Conservation (phyloP, 345 rosid genomes). For the Hibiscus mutabilis region DNA sequence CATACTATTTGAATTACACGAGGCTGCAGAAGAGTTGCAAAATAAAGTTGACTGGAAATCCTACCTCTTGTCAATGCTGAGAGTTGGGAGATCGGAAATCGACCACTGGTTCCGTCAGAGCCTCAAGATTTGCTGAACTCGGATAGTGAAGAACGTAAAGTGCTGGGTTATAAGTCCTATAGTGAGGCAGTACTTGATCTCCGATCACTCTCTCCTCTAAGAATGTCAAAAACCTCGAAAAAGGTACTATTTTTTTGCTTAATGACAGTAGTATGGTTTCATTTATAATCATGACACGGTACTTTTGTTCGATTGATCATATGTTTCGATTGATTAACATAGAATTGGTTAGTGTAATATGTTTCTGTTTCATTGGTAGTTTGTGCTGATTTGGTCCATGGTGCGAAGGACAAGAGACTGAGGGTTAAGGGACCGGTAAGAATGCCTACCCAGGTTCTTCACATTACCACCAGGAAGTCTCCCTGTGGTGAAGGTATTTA, state of each 20-base stretch:
- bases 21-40: slow-evolving; percentile 81
- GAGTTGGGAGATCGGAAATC: slow-evolving; percentile 77
- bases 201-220: slow-evolving; percentile 66
- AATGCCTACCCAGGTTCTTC: slow-evolving; percentile 54
- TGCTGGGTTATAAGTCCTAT: slow-evolving; percentile 47
- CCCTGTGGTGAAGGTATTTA: slow-evolving; percentile 60
- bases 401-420: slow-evolving; percentile 50
- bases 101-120: slow-evolving; percentile 30
- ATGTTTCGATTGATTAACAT: background rate
- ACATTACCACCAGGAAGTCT: slow-evolving; percentile 52
- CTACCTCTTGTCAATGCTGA: slow-evolving; percentile 80
- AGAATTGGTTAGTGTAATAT: background rate
- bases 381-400: slow-evolving; percentile 49
- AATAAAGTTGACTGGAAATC: slow-evolving; percentile 69
- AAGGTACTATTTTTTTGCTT: slow-evolving; percentile 28
- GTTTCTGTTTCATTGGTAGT: slow-evolving; percentile 20
- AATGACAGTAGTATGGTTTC: background rate
- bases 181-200: slow-evolving; percentile 74
- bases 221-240: slow-evolving; percentile 68
- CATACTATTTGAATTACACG: slow-evolving; percentile 54
- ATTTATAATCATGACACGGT: background rate
- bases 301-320: too few species aligned
- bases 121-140: slow-evolving; percentile 47
- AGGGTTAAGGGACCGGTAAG: slow-evolving; percentile 61
- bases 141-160: slow-evolving; percentile 36